Base-by-base conservation (phyloP, 1,139 yeast species). In the Kodamaea sp. region DNA sequence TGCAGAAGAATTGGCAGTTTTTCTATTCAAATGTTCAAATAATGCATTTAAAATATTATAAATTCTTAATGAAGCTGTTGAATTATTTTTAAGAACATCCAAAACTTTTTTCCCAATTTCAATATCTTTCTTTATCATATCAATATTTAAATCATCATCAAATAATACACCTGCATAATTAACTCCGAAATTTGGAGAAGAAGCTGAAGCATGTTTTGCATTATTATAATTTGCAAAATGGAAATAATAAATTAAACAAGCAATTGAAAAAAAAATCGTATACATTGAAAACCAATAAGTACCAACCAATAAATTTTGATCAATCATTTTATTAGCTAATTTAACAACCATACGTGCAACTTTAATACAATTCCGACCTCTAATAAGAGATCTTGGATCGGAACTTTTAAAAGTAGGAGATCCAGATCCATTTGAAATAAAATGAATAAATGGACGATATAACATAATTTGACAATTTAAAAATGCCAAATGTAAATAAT, bases 281-380 rank as follows among this genome's bases (percentile, higher is more conserved):
- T 89, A 89, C 60, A 85, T 84, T 10, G 94, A 83, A 57, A 88
- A 89, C 96, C 96, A 88, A 58, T 89, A 89, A 2, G 96, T 86
- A 1, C 96, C 96, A 45, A 85, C 79, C 40, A 89, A 67, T 54
- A 87, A 72, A 44, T 84, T 75, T 45, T 81, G 80, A 46, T 79
- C 78, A 45, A 85, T 79, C 86, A 89, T 79, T 49, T 85, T 92
- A 55, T 85, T 82, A 0, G 96, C 92, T 43, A 88, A 61, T 50
- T 84, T 83, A 10, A 89, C 90, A 25, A 85, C 95, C 50, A 85
- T 78, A 48, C 96, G 70, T 0, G 96, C 92, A 5, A 87, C 92
- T 48, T 82, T 81, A 37, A 88, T 84, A 60, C 96, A 88, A 55
- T 86, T 87, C 50, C 84, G 74, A 0, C 96, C 96, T 50, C 92